Evolutionary conservation across 2,329 filamentous ascomycete species (phyloP), one percentile per base, ranked within the genome.

Genomic region (Colletotrichum horii): DNA sequence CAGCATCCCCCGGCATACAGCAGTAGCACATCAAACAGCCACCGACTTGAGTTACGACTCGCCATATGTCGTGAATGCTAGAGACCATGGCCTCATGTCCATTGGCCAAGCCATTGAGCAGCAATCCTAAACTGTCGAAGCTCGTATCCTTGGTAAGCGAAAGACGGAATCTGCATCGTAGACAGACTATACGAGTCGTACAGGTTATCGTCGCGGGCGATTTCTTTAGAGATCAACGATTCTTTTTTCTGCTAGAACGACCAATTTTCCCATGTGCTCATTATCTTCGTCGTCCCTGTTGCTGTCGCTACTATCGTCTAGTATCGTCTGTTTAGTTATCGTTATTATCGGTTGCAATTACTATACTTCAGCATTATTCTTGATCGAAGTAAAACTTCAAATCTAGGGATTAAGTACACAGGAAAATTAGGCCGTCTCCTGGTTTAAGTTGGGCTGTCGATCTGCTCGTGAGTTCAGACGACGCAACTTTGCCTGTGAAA

Each of bases 1-100:
- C 56, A 62, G 34, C 34, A 62, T 62, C 22, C 36, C 56, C 56
- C 36, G 38, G 56, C 36, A 26, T 26, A 34, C 19, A 6, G 32
- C 12, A 11, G n/a, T 58, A 26, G 15, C 65, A 67, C 65, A 30
- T 28, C 58, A 69, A 69, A 69, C 66, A n/a, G 26, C 55, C 55
- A 30, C 55, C 26, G 24, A 16, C 24, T 19, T 22, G 26, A 19
- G 24, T 16, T 22, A 28, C 55, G 55, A 58, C 55, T 26, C 26
- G 55, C n/a, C 11, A 52, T 52, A 52, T 0, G 43, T 14, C n/a
- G 43, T 52, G n/a, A 52, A 22, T 4, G 43, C 43, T 0, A 52
- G 11, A 52, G 43, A 14, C 43, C 6, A 52, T 52, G 43, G 6
- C 4, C 11, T 43, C 4, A n/a, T 6, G 38, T n/a, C 1, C 43